These are phyloP conservation scores for Nakazawaea ambrosiae DNA, from an alignment of 805 yeast species.

Conservation along the genomic window DNA sequence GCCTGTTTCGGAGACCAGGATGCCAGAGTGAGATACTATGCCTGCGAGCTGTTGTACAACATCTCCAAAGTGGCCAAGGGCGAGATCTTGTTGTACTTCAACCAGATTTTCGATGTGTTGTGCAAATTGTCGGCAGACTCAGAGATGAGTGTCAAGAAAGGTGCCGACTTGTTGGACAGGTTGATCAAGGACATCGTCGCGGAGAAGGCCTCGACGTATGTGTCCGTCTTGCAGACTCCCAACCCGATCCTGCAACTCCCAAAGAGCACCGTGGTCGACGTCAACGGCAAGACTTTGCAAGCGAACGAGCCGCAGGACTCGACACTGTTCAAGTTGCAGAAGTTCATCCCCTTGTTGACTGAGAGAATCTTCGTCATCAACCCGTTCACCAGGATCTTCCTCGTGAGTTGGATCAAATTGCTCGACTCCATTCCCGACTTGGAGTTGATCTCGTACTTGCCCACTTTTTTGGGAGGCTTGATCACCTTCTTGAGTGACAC, in stretches of 20 bases:
- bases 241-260: slow-evolving; percentile 27
- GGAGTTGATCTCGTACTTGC: slow-evolving; percentile 79
- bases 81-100: slow-evolving; percentile 83
- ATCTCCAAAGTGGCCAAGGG: slow-evolving; percentile 96
- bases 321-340: slow-evolving; percentile 74
- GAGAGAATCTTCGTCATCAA: slow-evolving; percentile 90
- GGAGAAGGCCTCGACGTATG: slow-evolving; percentile 86
- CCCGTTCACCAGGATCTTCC: slow-evolving; percentile 85
- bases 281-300: slow-evolving; percentile 53
- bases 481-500: slow-evolving; percentile 74
- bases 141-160: slow-evolving; percentile 87
- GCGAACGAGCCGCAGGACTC: slow-evolving; percentile 53
- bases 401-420: slow-evolving; percentile 91
- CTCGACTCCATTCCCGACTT: slow-evolving; percentile 89
- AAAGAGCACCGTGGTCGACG: slow-evolving; percentile 38
- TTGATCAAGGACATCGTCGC: slow-evolving; percentile 90
- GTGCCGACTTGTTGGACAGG: slow-evolving; percentile 88
- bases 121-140: slow-evolving; percentile 87
- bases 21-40: slow-evolving; percentile 93
- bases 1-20: slow-evolving; percentile 97
- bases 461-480: slow-evolving; percentile 82
- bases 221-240: slow-evolving; percentile 56
- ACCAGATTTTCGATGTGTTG: slow-evolving; percentile 89
- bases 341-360: slow-evolving; percentile 83
- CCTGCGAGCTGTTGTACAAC: slow-evolving; percentile 92